Percentiles rank a stretch among this genome's conserved stretches.
These are phyloP conservation scores for Dillenia suffruticosa DNA, from an alignment of 164 flowering plant species.

Conservation along the genomic window DNA sequence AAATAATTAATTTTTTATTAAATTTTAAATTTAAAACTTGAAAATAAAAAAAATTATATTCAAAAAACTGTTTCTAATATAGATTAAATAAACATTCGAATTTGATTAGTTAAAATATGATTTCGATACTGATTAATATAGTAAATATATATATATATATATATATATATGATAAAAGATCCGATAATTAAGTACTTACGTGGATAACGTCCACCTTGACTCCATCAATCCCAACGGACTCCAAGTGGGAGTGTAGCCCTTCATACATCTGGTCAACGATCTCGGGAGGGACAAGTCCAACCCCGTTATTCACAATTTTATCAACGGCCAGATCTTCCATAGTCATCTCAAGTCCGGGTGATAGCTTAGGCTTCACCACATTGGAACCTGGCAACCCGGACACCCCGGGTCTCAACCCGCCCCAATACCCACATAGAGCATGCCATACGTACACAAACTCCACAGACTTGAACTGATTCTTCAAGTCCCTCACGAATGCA, in stretches of 20 bases:
- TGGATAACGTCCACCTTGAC: conserved; percentile 92
- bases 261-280: conserved; percentile 61
- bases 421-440: conserved; percentile 92
- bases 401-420: conserved; percentile 65
- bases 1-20: no score
- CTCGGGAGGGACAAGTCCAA: conserved; percentile 80
- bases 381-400: conserved; percentile 46
- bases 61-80: no score
- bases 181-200: conserved; percentile 40
- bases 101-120: no score
- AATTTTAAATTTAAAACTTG: no score
- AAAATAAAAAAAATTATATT: no score
- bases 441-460: conserved; percentile 92
- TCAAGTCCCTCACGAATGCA: conserved; percentile 70
- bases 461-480: conserved; percentile 48
- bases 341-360: conserved; percentile 63
- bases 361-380: conserved; percentile 45
- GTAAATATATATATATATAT: no score
- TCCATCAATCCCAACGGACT: conserved; percentile 75
- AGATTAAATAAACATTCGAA: no score
- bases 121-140: no score
- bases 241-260: conserved; percentile 74
- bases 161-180: no score
- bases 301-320: conserved; percentile 67
- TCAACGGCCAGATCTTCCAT: conserved; percentile 95